Conservation (phyloP, 73 alveolate genomes). For the Paramecium sexaurelia region DNA sequence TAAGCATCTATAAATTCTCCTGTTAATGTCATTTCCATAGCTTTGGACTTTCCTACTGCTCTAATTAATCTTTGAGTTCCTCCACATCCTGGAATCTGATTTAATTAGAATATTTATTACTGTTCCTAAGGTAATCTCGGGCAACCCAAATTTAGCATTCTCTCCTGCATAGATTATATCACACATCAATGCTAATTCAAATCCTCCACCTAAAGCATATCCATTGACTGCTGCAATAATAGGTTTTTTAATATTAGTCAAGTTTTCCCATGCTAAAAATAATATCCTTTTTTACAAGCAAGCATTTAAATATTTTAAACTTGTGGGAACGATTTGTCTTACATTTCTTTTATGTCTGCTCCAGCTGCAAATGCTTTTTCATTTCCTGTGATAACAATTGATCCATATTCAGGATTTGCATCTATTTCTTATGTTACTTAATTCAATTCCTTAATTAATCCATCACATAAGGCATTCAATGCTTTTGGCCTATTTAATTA, state of each 20-base stretch:
- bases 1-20: conserved; percentile 95
- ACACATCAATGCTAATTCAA: conserved; percentile 98
- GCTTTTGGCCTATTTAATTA: conserved; percentile 92
- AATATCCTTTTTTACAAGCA: conserved; percentile 43
- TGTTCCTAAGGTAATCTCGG: conserved; percentile 96
- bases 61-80: conserved; percentile 98
- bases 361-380: conserved; percentile 99
- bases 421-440: conserved; percentile 75
- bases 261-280: conserved; percentile 73
- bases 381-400: conserved; percentile 94
- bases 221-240: conserved; percentile 98
- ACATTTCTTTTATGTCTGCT: conserved; percentile 96
- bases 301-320: conserved; percentile 74
- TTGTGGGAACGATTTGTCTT: conserved; percentile 76
- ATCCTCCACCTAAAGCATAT: conserved; percentile 99
- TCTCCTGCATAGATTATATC: conserved; percentile 96
- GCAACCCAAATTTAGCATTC: conserved; percentile 97
- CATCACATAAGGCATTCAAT: conserved; percentile 93
- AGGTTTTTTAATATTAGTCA: conserved; percentile 84
- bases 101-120: background rate
- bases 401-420: conserved; percentile 82
- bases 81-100: conserved; percentile 95
- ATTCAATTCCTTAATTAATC: conserved; percentile 82
- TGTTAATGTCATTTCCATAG: conserved; percentile 95
- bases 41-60: conserved; percentile 95